Conservation (phyloP, 2,329 filamentous ascomycete species). For the Podosphaera aphanis region DNA sequence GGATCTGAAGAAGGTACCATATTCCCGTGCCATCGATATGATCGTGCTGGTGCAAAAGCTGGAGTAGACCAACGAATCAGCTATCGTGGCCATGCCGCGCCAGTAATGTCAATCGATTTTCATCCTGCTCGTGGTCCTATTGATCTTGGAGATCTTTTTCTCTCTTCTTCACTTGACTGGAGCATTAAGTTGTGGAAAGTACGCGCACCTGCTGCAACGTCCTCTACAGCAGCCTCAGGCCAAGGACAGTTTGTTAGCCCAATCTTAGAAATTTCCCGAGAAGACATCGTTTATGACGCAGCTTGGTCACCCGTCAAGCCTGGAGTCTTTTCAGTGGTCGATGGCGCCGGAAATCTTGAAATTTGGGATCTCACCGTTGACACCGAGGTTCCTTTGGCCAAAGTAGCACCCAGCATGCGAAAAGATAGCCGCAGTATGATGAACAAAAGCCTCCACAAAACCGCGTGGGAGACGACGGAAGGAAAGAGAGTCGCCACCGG, state of each 20-base stretch:
- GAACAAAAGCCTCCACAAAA: slow-evolving; percentile 74
- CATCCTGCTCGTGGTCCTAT: slow-evolving; percentile 81
- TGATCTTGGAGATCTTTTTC: slow-evolving; percentile 78
- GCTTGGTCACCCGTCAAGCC: slow-evolving; percentile 88
- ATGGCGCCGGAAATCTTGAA: slow-evolving; percentile 77
- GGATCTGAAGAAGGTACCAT: slow-evolving; percentile 93
- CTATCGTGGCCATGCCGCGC: slow-evolving; percentile 77
- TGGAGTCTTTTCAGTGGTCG: slow-evolving; percentile 81
- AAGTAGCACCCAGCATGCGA: slow-evolving; percentile 46
- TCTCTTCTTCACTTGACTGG: slow-evolving; percentile 89
- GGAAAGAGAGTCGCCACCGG: slow-evolving; percentile 73
- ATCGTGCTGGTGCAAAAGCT: slow-evolving; percentile 88
- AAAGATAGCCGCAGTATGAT: slow-evolving; percentile 44
- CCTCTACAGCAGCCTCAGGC: slow-evolving; percentile 26
- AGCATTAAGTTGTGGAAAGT: slow-evolving; percentile 94
- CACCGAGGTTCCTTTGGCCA: slow-evolving; percentile 73
- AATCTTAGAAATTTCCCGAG: slow-evolving; percentile 71
- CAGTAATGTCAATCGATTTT: slow-evolving; percentile 90
- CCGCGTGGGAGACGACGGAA: slow-evolving; percentile 80
- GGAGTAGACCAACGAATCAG: slow-evolving; percentile 74
- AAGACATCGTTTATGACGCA: slow-evolving; percentile 92
- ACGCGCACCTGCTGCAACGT: slow-evolving; percentile 52
- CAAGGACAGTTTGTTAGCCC: slow-evolving; percentile 36
- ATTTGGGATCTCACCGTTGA: slow-evolving; percentile 88
- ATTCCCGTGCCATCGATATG: slow-evolving; percentile 89